Evolutionary conservation across 1,284 basidiomycete species (phyloP), one percentile per base, ranked within the genome.

Genomic region (Pseudozyma pruni): DNA sequence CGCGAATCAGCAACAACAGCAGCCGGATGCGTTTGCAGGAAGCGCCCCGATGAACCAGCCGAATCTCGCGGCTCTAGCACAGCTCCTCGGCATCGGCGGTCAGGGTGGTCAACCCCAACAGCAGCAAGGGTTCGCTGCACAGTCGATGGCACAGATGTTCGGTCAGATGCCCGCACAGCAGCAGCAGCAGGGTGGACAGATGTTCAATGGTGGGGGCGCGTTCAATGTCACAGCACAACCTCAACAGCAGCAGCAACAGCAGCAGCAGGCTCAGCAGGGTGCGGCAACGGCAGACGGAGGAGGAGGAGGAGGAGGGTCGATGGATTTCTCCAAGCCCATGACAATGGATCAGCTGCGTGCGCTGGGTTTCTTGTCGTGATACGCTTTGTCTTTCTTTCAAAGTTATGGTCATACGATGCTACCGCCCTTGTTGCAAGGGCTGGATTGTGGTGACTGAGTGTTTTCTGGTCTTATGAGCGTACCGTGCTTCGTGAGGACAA

Each of bases 261-360:
- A 47, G 16, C 48, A 41, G 34, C 57, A 60, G 29, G 40, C 39
- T 45, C 50, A 44, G 35, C 37, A 39, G 39, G n/a, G 25, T 8
- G 37, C 20, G 10, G 42, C 39, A n/a, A 41, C 35, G 16, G 22
- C 23, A 4, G 22, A 5, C 14, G 39, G 25, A 14, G 23, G 46
- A 2, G 55, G 25, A n/a, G 55, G 20, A 1, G 29, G 23, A 0
- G 47, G 37, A 2, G 48, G 46, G 7, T 20, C 32, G 25, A 27
- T 66, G 39, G 67, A 70, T 32, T 63, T 63, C n/a, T 59, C 54
- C 11, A 55, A 70, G 23, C 67, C 67, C 4, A 63, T 72, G 58
- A 59, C 58, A 6, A 67, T 72, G 55, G 69, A 72, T 13, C 69
- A 72, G 17, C 33, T 72, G 19, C 62, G 63, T 32, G 58, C 69